phyloP scores from a whole-genome alignment of 257 asterid species.

The Solanum chilense region DNA sequence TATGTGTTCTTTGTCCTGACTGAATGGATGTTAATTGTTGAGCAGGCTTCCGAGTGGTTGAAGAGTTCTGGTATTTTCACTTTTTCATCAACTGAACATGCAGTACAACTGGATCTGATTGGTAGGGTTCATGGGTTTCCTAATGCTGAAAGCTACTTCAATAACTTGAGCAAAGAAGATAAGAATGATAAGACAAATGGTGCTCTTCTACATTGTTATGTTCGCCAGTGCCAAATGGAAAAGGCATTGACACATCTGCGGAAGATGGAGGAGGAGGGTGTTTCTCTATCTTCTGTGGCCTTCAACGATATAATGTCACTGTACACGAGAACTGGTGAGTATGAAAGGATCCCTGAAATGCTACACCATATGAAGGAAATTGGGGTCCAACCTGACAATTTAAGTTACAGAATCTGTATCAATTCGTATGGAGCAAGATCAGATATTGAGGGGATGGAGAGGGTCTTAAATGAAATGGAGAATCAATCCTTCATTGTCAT shows the following conservation, averaged over 20 bases:
- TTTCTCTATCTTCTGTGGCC: slow-evolving; percentile 34
- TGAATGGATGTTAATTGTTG: not conserved
- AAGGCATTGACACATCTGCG: slow-evolving; percentile 41
- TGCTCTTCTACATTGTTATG: slow-evolving; percentile 84
- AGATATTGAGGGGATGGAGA: slow-evolving; percentile 61
- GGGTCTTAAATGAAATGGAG: slow-evolving; percentile 60
- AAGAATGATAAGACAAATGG: slow-evolving; percentile 58
- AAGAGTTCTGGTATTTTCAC: slow-evolving; percentile 25
- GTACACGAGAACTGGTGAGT: slow-evolving; percentile 29
- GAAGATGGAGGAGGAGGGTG: slow-evolving; percentile 52
- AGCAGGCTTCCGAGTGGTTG: slow-evolving; percentile 70
- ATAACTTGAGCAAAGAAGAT: slow-evolving; percentile 43
- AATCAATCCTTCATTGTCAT: slow-evolving; percentile 23
- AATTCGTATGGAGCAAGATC: slow-evolving; percentile 60
- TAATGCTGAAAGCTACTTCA: slow-evolving; percentile 63
- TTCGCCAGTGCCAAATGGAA: slow-evolving; percentile 39
- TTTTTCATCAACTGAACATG: slow-evolving; percentile 60
- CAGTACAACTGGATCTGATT: slow-evolving; percentile 68
- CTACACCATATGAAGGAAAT: slow-evolving; percentile 39
- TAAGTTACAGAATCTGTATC: slow-evolving; percentile 74
- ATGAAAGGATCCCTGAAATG: slow-evolving; percentile 41
- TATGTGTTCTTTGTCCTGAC: not conserved
- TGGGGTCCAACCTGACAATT: slow-evolving; percentile 49
- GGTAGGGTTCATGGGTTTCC: slow-evolving; percentile 62
- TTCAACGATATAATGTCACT: slow-evolving; percentile 72